Percentiles rank a stretch among this genome's conserved stretches.
These are phyloP conservation scores for Tephrocybe rancida DNA, from an alignment of 768 basidiomycete species.

Conservation along the genomic window DNA sequence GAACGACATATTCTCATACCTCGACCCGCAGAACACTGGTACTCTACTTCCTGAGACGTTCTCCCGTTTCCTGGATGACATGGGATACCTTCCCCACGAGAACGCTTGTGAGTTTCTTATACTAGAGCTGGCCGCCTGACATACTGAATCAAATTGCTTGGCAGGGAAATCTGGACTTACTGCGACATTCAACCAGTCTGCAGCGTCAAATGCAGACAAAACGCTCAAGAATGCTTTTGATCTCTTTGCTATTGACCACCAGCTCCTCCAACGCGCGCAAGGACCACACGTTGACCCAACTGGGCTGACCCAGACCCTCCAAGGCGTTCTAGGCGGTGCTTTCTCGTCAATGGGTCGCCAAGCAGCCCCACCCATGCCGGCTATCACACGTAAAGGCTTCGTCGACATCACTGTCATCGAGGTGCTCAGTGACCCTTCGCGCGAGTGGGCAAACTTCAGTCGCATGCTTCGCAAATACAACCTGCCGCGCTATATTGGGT, in stretches of 20 bases:
- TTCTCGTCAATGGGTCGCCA: background rate
- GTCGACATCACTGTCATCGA: constrained; percentile 11
- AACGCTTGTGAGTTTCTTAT: constrained; percentile 1
- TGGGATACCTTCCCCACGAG: constrained; percentile 10
- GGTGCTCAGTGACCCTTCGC: constrained; percentile 10
- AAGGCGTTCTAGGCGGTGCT: constrained; percentile 1
- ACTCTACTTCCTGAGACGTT: constrained; percentile 12
- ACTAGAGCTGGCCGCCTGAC: background rate
- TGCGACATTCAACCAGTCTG: constrained; percentile 5
- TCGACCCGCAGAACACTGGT: constrained; percentile 12
- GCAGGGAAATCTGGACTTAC: constrained; percentile 12
- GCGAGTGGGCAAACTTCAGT: constrained; percentile 9
- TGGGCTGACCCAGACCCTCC: constrained; percentile 1
- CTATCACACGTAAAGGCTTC: constrained; percentile 16
- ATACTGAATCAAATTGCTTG: background rate
- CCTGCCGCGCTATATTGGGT: constrained; percentile 11
- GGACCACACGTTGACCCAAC: constrained; percentile 12
- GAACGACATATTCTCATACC: constrained; percentile 17
- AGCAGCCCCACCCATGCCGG: constrained; percentile 11
- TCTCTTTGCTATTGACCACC: constrained; percentile 16
- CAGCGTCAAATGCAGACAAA: constrained; percentile 13
- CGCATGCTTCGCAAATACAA: constrained; percentile 13
- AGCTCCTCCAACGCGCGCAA: constrained; percentile 13
- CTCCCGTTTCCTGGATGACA: constrained; percentile 18
- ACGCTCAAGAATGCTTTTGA: constrained; percentile 15